These are phyloP conservation scores for Fraxinus excelsior DNA, from an alignment of 257 asterid species.

Conservation along the genomic window DNA sequence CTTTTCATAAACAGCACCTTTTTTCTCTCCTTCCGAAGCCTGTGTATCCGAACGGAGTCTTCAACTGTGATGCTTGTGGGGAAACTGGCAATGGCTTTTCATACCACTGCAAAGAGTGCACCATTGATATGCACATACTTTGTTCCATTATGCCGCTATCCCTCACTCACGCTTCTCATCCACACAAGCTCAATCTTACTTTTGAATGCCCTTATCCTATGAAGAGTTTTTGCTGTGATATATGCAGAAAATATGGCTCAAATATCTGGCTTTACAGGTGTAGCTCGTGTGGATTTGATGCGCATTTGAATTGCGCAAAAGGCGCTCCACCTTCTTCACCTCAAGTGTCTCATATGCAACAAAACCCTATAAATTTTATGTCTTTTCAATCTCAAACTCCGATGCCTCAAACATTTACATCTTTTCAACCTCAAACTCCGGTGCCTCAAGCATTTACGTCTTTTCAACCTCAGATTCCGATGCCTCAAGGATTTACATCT, in stretches of 20 bases:
- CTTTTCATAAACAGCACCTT: conserved; percentile 43
- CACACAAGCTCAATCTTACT: conserved; percentile 42
- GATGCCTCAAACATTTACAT: conserved; percentile 18
- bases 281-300: conserved; percentile 49
- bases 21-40: conserved; percentile 47
- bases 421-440: conserved; percentile 26
- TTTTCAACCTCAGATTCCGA: conserved; percentile 2
- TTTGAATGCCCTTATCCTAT: conserved; percentile 44
- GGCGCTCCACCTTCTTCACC: conserved; percentile 10
- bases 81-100: conserved; percentile 37
- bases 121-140: conserved; percentile 46
- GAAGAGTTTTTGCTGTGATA: conserved; percentile 42
- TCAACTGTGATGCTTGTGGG: conserved; percentile 55
- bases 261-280: conserved; percentile 66
- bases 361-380: background rate
- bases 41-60: conserved; percentile 38
- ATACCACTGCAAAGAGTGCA: conserved; percentile 61
- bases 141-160: conserved; percentile 51
- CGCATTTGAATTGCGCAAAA: conserved; percentile 55
- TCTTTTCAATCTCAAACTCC: conserved; percentile 19
- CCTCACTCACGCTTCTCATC: conserved; percentile 31
- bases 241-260: conserved; percentile 39
- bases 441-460: background rate
- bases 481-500: conserved; percentile 22
- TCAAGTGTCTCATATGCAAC: background rate